phyloP scores from a whole-genome alignment of 331 rosid genomes.

The Cydonia oblonga region DNA sequence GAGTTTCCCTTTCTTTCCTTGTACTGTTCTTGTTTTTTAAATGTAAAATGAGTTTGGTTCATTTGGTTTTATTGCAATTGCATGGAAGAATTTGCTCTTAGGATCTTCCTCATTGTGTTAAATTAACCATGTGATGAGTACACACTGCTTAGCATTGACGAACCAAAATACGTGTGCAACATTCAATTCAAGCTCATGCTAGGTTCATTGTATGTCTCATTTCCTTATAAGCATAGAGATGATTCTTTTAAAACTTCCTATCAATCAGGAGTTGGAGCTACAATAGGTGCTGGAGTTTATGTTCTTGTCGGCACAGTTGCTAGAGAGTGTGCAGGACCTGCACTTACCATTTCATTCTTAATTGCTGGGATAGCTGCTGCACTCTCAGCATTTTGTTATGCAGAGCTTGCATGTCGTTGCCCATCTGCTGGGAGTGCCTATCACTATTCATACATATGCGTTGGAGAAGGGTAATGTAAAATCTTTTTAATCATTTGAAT shows the following conservation, averaged over 20 bases:
- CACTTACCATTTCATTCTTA: constrained; percentile 57
- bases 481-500: constrained; percentile 1
- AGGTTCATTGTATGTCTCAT: background rate
- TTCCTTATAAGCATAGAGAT: background rate
- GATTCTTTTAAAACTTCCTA: background rate
- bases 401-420: constrained; percentile 72
- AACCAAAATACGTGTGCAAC: too few species aligned
- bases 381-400: constrained; percentile 82
- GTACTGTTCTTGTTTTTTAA: background rate
- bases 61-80: background rate
- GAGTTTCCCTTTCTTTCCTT: background rate
- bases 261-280: constrained; percentile 66
- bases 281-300: constrained; percentile 83
- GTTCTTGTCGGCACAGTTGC: constrained; percentile 81
- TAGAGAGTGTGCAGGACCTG: constrained; percentile 62
- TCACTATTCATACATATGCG: constrained; percentile 69
- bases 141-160: too few species aligned
- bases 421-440: constrained; percentile 90
- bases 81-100: background rate
- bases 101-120: background rate
- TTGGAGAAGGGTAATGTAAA: constrained; percentile 64
- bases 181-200: background rate
- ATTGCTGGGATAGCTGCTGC: constrained; percentile 75
- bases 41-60: background rate
- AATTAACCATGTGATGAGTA: background rate